These are phyloP conservation scores for Hydnum rufescens DNA, from an alignment of 768 basidiomycete species.

Conservation along the genomic window DNA sequence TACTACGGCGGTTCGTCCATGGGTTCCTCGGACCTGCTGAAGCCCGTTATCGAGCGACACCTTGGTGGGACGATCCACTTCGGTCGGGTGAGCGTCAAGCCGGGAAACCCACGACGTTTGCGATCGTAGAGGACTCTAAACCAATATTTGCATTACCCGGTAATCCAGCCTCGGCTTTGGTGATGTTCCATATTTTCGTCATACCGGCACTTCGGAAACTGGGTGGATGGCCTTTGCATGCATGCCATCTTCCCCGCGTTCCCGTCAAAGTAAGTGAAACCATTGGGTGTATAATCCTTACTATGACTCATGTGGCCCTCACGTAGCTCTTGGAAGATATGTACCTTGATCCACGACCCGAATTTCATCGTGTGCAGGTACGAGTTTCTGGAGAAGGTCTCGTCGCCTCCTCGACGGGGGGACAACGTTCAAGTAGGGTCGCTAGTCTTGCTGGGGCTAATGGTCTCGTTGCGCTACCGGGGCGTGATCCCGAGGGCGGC, in stretches of 20 bases:
- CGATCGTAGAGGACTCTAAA: constrained; percentile 28
- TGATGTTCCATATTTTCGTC: constrained; percentile 71
- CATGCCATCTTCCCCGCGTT: constrained; percentile 40
- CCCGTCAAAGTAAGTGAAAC: constrained; percentile 31
- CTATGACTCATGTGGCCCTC: background rate
- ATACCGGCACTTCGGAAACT: constrained; percentile 55
- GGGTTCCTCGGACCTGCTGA: constrained; percentile 73
- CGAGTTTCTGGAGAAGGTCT: constrained; percentile 26
- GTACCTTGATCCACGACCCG: constrained; percentile 50
- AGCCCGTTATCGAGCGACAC: constrained; percentile 70
- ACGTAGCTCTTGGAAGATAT: constrained; percentile 24
- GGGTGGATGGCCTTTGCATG: constrained; percentile 40
- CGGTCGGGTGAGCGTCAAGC: constrained; percentile 63
- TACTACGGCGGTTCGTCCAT: constrained; percentile 86
- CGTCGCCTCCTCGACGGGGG: constrained; percentile 61
- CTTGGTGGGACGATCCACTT: constrained; percentile 65
- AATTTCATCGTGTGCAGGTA: constrained; percentile 66
- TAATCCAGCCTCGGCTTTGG: constrained; percentile 75
- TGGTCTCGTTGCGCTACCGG: constrained; percentile 51
- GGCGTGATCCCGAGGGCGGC: constrained; percentile 11
- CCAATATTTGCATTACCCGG: constrained; percentile 73
- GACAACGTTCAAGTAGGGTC: constrained; percentile 67
- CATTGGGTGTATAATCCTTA: background rate
- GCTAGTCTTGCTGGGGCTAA: constrained; percentile 69
- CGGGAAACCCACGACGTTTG: constrained; percentile 80